Conservation (phyloP, 805 yeast genomes). For the Hemisphaericaspora nanyangensis region DNA sequence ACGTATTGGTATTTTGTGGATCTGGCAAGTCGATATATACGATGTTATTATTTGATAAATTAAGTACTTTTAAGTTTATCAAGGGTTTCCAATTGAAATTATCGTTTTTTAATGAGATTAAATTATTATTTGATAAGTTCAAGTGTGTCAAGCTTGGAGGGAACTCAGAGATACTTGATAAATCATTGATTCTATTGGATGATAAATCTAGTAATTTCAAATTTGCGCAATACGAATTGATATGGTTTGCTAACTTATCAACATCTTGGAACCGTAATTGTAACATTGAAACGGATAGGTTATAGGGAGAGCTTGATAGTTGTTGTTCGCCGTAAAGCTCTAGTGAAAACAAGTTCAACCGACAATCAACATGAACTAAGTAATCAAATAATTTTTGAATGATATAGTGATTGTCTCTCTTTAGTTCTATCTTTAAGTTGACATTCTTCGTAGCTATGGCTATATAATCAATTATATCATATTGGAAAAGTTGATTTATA, state of each 20-base stretch:
- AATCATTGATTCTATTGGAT: constrained; percentile 22
- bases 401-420: not conserved
- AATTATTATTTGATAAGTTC: constrained; percentile 25
- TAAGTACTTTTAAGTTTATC: constrained; percentile 11
- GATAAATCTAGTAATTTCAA: constrained; percentile 23
- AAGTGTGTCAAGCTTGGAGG: constrained; percentile 17
- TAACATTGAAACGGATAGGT: constrained; percentile 10
- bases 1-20: not conserved
- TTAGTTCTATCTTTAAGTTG: not conserved
- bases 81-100: constrained; percentile 14
- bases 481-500: constrained; percentile 6
- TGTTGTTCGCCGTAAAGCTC: not conserved
- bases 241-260: not conserved
- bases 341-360: not conserved
- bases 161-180: constrained; percentile 14
- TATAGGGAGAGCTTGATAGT: not conserved
- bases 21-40: constrained; percentile 4
- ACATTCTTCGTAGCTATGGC: not conserved
- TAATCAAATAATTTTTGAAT: not conserved
- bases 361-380: not conserved
- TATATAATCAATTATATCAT: not conserved
- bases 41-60: constrained; percentile 23
- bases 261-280: constrained; percentile 11
- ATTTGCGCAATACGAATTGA: constrained; percentile 10
- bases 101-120: constrained; percentile 13